Evolutionary conservation across 2,329 filamentous ascomycete genomes (phyloP).

Genomic region (Penicillium sp.): DNA sequence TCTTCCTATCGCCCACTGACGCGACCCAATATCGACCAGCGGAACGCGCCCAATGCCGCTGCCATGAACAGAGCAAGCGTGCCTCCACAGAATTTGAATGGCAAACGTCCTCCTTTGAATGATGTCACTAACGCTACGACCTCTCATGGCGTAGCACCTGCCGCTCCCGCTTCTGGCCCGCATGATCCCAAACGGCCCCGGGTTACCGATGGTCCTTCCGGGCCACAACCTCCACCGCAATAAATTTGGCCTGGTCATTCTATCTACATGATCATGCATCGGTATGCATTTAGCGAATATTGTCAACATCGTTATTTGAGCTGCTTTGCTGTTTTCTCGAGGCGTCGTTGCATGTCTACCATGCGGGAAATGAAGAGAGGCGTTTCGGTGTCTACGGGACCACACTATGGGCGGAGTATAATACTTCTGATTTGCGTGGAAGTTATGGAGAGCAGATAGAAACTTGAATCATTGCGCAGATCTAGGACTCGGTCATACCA

Average conservation of each 20-base stretch:
- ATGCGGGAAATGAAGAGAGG: slow-evolving; percentile 1
- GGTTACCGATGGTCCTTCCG: slow-evolving; percentile 20
- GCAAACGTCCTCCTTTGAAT: slow-evolving; percentile 45
- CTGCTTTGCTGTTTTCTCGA: neutral
- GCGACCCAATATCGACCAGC: slow-evolving; percentile 37
- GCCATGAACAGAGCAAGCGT: slow-evolving; percentile 21
- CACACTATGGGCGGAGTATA: neutral
- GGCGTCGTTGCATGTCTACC: slow-evolving; percentile 2
- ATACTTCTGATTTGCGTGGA: neutral
- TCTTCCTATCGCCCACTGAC: slow-evolving; percentile 47
- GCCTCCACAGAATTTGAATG: slow-evolving; percentile 35
- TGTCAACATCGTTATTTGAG: slow-evolving; percentile 4
- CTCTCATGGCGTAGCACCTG: slow-evolving; percentile 19
- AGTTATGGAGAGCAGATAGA: neutral
- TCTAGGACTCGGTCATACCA: neutral
- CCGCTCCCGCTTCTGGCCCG: slow-evolving; percentile 23
- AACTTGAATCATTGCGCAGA: neutral
- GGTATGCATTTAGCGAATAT: slow-evolving; percentile 12
- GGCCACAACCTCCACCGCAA: slow-evolving; percentile 17
- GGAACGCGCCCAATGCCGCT: slow-evolving; percentile 18
- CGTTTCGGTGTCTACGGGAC: slow-evolving; percentile 3
- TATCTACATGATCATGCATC: slow-evolving; percentile 1
- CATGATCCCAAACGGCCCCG: slow-evolving; percentile 36
- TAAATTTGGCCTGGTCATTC: slow-evolving; percentile 3
- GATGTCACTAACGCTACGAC: slow-evolving; percentile 45